Evolutionary conservation across 306 rosid species (phyloP).

Genomic region (Casuarina cunninghamiana): DNA sequence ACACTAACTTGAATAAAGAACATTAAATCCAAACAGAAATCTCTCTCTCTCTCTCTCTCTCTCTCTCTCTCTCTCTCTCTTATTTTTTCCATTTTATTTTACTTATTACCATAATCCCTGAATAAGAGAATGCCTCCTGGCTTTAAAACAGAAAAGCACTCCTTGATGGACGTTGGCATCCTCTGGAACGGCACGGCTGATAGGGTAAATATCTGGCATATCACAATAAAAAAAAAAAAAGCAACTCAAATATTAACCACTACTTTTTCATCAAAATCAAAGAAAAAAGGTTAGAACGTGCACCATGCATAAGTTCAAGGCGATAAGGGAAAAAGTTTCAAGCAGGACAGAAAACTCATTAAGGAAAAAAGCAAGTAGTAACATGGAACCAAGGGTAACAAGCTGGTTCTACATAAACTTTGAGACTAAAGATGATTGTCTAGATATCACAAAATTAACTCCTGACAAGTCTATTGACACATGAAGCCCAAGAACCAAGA

Average conservation of each 20-base stretch:
- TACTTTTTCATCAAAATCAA: neutral
- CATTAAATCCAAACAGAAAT: neutral
- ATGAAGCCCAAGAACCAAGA: neutral
- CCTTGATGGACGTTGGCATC: slow-evolving; percentile 69
- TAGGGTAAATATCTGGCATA: slow-evolving; percentile 78
- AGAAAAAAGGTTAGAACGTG: neutral
- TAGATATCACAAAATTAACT: neutral
- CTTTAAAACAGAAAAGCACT: slow-evolving; percentile 68
- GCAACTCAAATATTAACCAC: slow-evolving; percentile 12
- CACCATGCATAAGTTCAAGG: slow-evolving; percentile 10
- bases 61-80: slow-evolving; percentile 2
- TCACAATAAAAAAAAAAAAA: slow-evolving; percentile 27
- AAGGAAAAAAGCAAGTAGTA: neutral
- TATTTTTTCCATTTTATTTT: neutral
- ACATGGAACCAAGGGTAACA: neutral
- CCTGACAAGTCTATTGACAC: neutral
- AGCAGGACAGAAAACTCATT: neutral
- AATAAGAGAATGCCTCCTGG: slow-evolving; percentile 90
- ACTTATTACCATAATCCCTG: slow-evolving; percentile 83
- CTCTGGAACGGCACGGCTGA: slow-evolving; percentile 75
- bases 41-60: slow-evolving; percentile 5
- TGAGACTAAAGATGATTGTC: neutral
- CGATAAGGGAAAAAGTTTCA: neutral
- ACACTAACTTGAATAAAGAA: neutral
- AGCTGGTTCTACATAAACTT: neutral